Percentiles rank a stretch among this genome's conserved stretches.
These are phyloP conservation scores for Entomophthora muscae DNA, from an alignment of 371 early-diverging fungal genomes.

Conservation along the genomic window DNA sequence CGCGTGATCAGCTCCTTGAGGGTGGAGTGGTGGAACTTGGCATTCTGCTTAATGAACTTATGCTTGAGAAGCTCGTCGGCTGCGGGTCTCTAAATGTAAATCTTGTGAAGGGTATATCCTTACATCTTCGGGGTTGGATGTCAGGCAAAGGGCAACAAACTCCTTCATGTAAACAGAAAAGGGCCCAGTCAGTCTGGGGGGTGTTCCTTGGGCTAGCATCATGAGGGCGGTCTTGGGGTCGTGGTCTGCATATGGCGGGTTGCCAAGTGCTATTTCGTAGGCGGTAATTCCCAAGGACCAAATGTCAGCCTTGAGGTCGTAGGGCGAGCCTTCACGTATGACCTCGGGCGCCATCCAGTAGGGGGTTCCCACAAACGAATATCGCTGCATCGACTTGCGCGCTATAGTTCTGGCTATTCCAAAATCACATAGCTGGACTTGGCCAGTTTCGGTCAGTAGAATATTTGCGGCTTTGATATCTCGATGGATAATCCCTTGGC, in stretches of 20 bases:
- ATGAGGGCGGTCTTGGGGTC: conserved; percentile 84
- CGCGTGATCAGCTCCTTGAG: conserved; percentile 21
- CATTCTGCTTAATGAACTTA: conserved; percentile 21
- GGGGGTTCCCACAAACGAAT: conserved; percentile 83
- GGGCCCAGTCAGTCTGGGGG: conserved; percentile 50
- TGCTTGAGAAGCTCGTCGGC: conserved; percentile 22
- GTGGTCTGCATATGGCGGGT: conserved; percentile 82
- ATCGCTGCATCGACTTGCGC: conserved; percentile 45
- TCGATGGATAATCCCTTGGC: conserved; percentile 84
- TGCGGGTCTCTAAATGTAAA: conserved; percentile 2
- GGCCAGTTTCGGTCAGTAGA: conserved; percentile 72
- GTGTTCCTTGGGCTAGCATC: conserved; percentile 56
- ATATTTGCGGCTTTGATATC: conserved; percentile 97
- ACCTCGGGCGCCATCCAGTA: conserved; percentile 91
- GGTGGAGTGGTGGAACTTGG: conserved; percentile 18
- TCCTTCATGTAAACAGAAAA: conserved; percentile 67
- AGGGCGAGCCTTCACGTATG: conserved; percentile 54
- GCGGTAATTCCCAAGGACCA: conserved; percentile 94
- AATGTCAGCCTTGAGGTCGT: conserved; percentile 70
- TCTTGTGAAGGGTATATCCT: neutral
- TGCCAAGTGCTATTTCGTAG: conserved; percentile 87
- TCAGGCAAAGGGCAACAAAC: conserved; percentile 73
- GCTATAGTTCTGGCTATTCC: conserved; percentile 64
- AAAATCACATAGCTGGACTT: conserved; percentile 90
- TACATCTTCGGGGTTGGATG: conserved; percentile 69